A percentile compares a stretch with the other conserved stretches of the same genome.
Evolutionary conservation across 352 stramenopile species (phyloP).

Genomic region (Thraustochytrium sp.): DNA sequence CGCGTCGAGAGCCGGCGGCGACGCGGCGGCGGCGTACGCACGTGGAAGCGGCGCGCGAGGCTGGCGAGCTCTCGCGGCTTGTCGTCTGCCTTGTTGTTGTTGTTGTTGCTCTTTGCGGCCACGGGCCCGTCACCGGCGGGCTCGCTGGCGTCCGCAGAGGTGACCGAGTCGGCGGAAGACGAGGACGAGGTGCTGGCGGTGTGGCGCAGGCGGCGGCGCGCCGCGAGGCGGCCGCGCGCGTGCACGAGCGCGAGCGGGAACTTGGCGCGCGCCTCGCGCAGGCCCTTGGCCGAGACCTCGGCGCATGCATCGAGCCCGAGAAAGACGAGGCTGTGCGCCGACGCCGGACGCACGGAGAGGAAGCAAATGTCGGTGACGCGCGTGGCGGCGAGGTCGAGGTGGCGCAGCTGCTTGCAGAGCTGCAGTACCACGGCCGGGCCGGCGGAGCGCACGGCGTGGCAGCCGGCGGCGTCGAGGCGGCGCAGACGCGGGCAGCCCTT

Average conservation of each 20-base stretch:
- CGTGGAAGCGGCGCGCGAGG: not conserved
- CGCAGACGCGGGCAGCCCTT: constrained; percentile 1
- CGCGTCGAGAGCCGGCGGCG: not conserved
- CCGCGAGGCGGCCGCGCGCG: not conserved
- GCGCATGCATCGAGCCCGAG: not conserved
- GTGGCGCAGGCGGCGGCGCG: not conserved
- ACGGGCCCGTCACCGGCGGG: too few species aligned
- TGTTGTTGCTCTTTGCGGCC: too few species aligned
- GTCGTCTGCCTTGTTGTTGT: too few species aligned
- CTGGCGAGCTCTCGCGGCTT: not conserved
- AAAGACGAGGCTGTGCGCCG: not conserved
- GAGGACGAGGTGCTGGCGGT: not conserved
- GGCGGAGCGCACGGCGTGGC: not conserved
- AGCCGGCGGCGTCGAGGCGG: not conserved
- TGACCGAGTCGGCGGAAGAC: not conserved
- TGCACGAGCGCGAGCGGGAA: not conserved
- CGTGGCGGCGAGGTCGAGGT: not conserved
- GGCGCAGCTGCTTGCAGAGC: not conserved
- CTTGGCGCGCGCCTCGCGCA: not conserved
- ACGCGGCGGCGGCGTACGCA: not conserved
- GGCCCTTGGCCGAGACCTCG: not conserved
- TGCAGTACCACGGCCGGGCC: not conserved
- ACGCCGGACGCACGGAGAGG: not conserved
- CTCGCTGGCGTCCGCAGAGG: not conserved
- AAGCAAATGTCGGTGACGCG: constrained; percentile 24